A percentile compares a stretch with the other conserved stretches of the same genome.
Conservation (phyloP, 1,284 basidiomycete genomes). For the Ceratobasidium sp. region DNA sequence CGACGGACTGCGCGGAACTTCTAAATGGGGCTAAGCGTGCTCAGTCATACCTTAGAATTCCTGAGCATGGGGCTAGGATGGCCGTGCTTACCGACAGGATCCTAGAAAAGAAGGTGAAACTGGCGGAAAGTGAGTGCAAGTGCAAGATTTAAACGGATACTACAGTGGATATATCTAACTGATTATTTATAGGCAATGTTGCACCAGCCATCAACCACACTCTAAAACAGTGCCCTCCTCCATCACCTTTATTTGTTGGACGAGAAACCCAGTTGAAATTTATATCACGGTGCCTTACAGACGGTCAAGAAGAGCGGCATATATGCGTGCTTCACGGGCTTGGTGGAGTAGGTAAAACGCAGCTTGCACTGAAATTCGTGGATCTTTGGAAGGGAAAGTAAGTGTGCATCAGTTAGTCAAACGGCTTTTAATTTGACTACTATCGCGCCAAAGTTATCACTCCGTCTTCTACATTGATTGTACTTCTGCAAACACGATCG, state of each 20-base stretch:
- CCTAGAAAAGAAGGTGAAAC: too few species aligned
- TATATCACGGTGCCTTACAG: background rate
- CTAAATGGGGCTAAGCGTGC: background rate
- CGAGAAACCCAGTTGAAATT: background rate
- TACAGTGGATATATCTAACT: background rate
- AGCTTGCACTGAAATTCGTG: conserved; percentile 13
- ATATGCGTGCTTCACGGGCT: conserved; percentile 20
- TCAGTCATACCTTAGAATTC: background rate
- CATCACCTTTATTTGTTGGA: background rate
- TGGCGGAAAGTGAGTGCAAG: background rate
- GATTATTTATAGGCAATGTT: background rate
- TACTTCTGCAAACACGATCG: conserved; percentile 5
- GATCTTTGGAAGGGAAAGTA: background rate
- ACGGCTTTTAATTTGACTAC: background rate
- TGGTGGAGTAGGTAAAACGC: conserved; percentile 30
- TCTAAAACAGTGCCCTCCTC: background rate
- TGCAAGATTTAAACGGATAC: background rate
- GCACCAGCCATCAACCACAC: background rate
- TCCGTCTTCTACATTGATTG: conserved; percentile 17
- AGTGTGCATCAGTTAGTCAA: background rate
- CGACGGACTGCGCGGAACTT: background rate
- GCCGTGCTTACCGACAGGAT: background rate
- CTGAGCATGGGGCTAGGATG: background rate
- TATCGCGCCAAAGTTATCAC: background rate
- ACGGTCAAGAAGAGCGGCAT: background rate